phyloP scores from a whole-genome alignment of 2,329 filamentous ascomycete species.

The Xenoacremonium recifei region DNA sequence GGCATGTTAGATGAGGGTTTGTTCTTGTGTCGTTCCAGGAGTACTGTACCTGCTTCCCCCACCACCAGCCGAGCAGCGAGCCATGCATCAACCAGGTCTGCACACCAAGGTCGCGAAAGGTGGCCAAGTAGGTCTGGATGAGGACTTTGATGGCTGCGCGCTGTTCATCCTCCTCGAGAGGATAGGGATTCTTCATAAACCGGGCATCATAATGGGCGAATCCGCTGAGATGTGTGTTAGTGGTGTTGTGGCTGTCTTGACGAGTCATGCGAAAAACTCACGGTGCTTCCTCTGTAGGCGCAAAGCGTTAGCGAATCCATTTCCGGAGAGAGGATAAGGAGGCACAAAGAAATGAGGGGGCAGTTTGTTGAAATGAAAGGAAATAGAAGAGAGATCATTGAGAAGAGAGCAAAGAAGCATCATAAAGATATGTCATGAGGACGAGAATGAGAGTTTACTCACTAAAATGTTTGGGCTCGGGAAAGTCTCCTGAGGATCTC shows the following conservation, averaged over 20 bases:
- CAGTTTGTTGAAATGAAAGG: too few relatives aligned
- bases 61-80: slow-evolving; percentile 87
- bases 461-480: slow-evolving; percentile 18
- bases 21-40: neutral
- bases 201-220: slow-evolving; percentile 36
- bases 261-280: slow-evolving; percentile 9
- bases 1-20: slow-evolving; percentile 3
- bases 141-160: slow-evolving; percentile 62
- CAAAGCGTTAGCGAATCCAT: slow-evolving; percentile 3
- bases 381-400: neutral
- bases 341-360: too few relatives aligned
- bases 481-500: slow-evolving; percentile 11
- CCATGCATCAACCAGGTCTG: slow-evolving; percentile 85
- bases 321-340: too few relatives aligned
- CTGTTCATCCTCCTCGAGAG: slow-evolving; percentile 54
- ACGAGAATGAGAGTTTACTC: slow-evolving; percentile 4
- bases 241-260: neutral
- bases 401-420: too few relatives aligned
- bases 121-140: slow-evolving; percentile 69
- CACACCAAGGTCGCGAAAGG: slow-evolving; percentile 62
- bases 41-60: slow-evolving; percentile 56
- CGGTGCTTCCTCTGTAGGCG: slow-evolving; percentile 18
- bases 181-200: slow-evolving; percentile 37
- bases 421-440: too few relatives aligned
- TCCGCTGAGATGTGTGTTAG: slow-evolving; percentile 18